Evolutionary conservation across 2,329 filamentous ascomycete genomes (phyloP).

Genomic region (Zopfia rhizophila): DNA sequence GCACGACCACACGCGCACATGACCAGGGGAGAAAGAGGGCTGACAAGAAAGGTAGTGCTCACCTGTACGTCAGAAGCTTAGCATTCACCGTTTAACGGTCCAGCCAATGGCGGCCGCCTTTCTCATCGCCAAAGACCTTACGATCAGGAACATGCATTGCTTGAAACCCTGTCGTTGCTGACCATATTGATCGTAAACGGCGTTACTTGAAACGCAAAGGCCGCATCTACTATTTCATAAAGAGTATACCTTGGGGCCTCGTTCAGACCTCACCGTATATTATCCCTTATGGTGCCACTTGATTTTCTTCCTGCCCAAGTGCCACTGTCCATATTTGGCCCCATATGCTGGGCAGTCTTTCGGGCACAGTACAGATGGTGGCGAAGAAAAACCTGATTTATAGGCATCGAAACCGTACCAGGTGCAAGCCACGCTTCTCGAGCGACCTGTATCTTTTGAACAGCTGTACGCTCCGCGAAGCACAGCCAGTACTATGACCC

Average conservation of each 20-base stretch:
- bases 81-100: conserved; percentile 3
- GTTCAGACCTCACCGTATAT: conserved; percentile 5
- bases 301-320: conserved; percentile 2
- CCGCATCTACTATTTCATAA: conserved; percentile 5
- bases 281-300: conserved; percentile 2
- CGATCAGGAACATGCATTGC: conserved; percentile 10
- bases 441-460: conserved; percentile 7
- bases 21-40: conserved; percentile 8
- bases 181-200: conserved; percentile 8
- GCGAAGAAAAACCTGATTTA: no score
- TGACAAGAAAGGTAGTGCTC: conserved; percentile 15
- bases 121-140: neutral
- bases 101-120: conserved; percentile 11
- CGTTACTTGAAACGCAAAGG: conserved; percentile 16
- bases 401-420: no score
- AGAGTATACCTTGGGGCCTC: neutral
- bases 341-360: no score
- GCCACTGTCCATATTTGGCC: no score
- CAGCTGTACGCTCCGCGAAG: conserved; percentile 14
- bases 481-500: conserved; percentile 9
- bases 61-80: conserved; percentile 27
- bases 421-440: no score
- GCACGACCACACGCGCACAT: conserved; percentile 1
- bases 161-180: conserved; percentile 6
- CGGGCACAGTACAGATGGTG: no score